Base-by-base conservation (phyloP, 257 asterid genomes). In the Eucommia ulmoides region DNA sequence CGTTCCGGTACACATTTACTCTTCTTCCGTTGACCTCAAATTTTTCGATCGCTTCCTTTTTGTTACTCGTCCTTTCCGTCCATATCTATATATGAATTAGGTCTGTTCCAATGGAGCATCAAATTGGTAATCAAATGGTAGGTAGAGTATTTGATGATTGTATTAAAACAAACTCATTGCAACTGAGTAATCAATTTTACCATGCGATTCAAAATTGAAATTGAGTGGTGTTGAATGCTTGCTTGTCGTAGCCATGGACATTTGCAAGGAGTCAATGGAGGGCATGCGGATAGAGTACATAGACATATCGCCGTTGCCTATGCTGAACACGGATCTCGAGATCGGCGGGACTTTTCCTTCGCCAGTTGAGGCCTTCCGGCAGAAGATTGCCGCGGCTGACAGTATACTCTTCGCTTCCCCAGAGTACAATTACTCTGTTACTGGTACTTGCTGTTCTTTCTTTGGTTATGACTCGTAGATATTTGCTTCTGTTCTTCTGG, bases 321-420 rank as follows among this genome's bases (percentile, higher is more conserved):
- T 82, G 51, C 26, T 80, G 46, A 84, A 88, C 72, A 78, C 92
- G 16, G 97, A 88, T 67, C 89, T 88, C 7, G 95, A 82, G 67
- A 80, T 73, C 14, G 51, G 76, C 50, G 97, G 88, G 15, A 76
- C 80, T 2, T 84, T 41, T 60, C 97, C 96, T 0, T 68, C 74
- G 0, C 91, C n/a, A 1, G 94, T 88, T 1, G 96, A 88, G 74
- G 75, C 76, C 22, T 88, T 88, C 49, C 74, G 97, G 51, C 65
- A 71, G 65, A 82, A 88, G 83, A 84, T 88, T 60, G 66, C 54
- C 35, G 74, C 77, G 24, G 95, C 96, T 26, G 94, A 88, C 49
- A 61, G 88, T 61, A 14, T 72, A 7, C 79, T 84, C 33, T 88
- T 88, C 48, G 95, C 94, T 23, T 82, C 97, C 2, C 97, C 96